phyloP scores from a whole-genome alignment of 306 rosid species.

The Neltuma alba region DNA sequence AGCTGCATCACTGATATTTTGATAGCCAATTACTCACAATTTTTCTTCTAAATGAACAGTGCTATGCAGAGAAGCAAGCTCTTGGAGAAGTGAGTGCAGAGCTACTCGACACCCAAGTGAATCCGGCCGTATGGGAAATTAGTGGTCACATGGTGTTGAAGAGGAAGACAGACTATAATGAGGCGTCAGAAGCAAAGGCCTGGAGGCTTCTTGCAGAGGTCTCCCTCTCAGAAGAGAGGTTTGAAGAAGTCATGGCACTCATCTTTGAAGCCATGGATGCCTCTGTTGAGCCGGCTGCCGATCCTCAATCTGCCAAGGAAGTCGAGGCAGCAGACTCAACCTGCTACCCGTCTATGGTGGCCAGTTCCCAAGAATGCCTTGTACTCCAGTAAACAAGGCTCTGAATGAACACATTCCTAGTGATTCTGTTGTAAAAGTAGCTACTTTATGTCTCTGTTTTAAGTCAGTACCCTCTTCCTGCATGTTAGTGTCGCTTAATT shows the following conservation, averaged over 20 bases:
- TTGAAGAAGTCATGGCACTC: constrained; percentile 78
- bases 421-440: neutral
- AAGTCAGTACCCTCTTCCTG: neutral
- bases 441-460: constrained; percentile 20
- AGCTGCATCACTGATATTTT: neutral
- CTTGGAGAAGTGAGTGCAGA: constrained; percentile 93
- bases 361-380: constrained; percentile 68
- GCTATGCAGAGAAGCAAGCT: constrained; percentile 98
- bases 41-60: constrained; percentile 51
- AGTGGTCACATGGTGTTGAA: constrained; percentile 99
- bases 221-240: constrained; percentile 86
- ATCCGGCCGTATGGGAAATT: constrained; percentile 98
- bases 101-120: constrained; percentile 94
- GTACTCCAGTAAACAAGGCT: constrained; percentile 56
- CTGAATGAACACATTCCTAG: constrained; percentile 28
- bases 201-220: constrained; percentile 97
- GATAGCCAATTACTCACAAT: neutral
- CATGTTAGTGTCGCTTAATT: constrained; percentile 11
- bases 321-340: constrained; percentile 41
- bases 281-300: constrained; percentile 13
- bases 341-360: constrained; percentile 39
- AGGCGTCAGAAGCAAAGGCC: constrained; percentile 90
- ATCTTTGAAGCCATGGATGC: constrained; percentile 67
- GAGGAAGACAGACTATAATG: constrained; percentile 88
- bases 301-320: constrained; percentile 38